A percentile compares a stretch with the other conserved stretches of the same genome.
These are phyloP conservation scores for Mitragyna speciosa DNA, from an alignment of 257 asterid genomes.

Conservation along the genomic window DNA sequence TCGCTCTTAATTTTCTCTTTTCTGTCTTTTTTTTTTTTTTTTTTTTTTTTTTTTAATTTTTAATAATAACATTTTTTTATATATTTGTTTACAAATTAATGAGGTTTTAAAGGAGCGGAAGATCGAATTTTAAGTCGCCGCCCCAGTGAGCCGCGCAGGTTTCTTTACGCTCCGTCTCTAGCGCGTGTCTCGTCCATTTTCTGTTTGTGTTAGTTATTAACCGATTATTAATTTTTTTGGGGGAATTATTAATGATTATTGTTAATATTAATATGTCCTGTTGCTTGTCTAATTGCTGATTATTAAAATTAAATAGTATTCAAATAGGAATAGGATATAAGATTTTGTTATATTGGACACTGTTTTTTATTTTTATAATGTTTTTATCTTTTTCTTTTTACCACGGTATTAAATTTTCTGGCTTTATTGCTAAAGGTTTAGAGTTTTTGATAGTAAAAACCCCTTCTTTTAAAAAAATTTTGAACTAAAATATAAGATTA, in stretches of 20 bases:
- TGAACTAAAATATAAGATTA: no score
- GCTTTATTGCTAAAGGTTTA: no score
- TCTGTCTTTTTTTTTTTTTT: neutral
- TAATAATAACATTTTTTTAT: neutral
- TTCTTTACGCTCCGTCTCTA: neutral
- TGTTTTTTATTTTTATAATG: no score
- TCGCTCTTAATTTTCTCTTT: neutral
- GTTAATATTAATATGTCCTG: neutral
- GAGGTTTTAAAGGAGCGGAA: neutral
- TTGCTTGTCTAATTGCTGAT: neutral
- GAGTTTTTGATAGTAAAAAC: no score
- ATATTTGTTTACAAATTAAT: neutral
- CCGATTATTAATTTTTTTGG: neutral
- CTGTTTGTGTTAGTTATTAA: neutral
- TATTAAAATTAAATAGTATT: no score
- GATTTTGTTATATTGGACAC: no score
- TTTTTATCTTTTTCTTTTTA: no score
- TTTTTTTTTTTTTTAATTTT: neutral
- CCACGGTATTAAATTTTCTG: no score
- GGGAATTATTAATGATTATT: no score
- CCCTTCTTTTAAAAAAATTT: no score
- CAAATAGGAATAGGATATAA: no score
- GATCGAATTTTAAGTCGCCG: conserved; percentile 18
- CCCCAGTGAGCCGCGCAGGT: conserved; percentile 16
- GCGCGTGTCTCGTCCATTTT: conserved; percentile 8